Evolutionary conservation across 768 basidiomycete genomes (phyloP).

Genomic region (Lactarius trivialis): DNA sequence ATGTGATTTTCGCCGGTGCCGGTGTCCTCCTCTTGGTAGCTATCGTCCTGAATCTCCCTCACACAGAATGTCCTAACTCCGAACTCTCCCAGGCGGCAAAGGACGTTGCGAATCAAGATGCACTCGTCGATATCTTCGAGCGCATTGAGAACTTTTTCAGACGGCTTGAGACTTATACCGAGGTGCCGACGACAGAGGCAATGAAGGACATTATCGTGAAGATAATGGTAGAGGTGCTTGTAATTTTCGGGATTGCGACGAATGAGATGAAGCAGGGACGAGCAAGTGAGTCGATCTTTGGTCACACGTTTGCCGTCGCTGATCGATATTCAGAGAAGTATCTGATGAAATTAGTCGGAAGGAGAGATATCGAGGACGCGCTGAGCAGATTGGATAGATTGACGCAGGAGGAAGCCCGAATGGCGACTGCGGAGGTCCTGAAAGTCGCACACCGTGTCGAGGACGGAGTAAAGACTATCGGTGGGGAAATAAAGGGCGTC

Average conservation of each 20-base stretch:
- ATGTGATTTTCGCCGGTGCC: not conserved
- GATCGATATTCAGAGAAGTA: too few species aligned
- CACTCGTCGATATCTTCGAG: not conserved
- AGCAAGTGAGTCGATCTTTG: not conserved
- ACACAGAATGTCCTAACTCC: not conserved
- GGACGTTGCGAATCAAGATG: not conserved
- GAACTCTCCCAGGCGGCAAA: not conserved
- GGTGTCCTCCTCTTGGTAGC: not conserved
- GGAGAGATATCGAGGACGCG: not conserved
- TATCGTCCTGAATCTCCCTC: not conserved
- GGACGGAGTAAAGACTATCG: not conserved
- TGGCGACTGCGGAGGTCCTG: not conserved
- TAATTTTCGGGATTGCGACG: not conserved
- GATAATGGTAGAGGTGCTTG: not conserved
- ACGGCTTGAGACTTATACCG: not conserved
- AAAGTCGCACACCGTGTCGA: not conserved
- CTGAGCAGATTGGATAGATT: not conserved
- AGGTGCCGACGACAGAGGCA: not conserved
- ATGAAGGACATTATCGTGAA: not conserved
- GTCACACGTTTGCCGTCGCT: not conserved
- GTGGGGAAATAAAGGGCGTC: not conserved
- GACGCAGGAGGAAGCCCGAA: not conserved
- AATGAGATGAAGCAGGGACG: not conserved
- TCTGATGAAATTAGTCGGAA: not conserved
- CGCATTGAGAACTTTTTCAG: not conserved